A percentile compares a stretch with the other conserved stretches of the same genome.
Conservation (phyloP, 768 basidiomycete species). For the Chlorophyllum brunneum region DNA sequence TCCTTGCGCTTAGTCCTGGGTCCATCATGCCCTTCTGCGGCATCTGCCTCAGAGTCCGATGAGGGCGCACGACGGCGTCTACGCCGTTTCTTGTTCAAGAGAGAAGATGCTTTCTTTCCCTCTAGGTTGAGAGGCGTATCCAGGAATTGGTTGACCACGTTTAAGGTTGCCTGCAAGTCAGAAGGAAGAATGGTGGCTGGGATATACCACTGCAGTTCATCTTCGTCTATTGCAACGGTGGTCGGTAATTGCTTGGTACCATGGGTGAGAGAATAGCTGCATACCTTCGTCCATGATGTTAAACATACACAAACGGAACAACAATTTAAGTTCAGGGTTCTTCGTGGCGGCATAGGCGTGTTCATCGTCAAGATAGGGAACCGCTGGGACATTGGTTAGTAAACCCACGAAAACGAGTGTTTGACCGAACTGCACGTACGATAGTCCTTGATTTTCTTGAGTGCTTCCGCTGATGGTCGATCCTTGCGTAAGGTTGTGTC, state of each 20-base stretch:
- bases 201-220: constrained; percentile 82
- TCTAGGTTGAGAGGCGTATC: constrained; percentile 75
- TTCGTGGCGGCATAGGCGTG: constrained; percentile 74
- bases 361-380: constrained; percentile 72
- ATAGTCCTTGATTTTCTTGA: constrained; percentile 69
- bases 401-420: background rate
- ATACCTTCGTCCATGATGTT: constrained; percentile 62
- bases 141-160: constrained; percentile 82
- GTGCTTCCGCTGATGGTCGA: constrained; percentile 64
- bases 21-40: constrained; percentile 30
- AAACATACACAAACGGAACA: constrained; percentile 81
- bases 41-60: constrained; percentile 41
- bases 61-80: constrained; percentile 47
- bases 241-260: no score
- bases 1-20: constrained; percentile 57
- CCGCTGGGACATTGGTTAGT: constrained; percentile 40
- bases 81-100: constrained; percentile 64
- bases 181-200: constrained; percentile 66
- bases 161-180: constrained; percentile 63
- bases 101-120: constrained; percentile 68
- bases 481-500: constrained; percentile 23
- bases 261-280: no score
- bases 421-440: constrained; percentile 41
- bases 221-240: constrained; percentile 44
- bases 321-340: constrained; percentile 75